These are phyloP conservation scores for Apophysomyces elegans DNA, from an alignment of 371 early-diverging fungal species.

Conservation along the genomic window DNA sequence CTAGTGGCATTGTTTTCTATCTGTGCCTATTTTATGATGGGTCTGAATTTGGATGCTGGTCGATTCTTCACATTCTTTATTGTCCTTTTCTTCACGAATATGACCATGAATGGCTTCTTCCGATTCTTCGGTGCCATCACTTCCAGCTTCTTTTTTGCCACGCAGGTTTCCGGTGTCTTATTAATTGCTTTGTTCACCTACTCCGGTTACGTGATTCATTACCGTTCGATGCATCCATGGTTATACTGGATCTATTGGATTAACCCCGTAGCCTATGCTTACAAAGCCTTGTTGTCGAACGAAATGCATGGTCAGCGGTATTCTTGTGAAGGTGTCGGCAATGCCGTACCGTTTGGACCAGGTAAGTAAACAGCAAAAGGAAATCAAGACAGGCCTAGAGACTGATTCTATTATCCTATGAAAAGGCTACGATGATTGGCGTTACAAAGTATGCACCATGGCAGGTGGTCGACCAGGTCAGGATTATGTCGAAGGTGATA, in stretches of 20 bases:
- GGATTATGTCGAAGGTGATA: conserved; percentile 51
- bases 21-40: conserved; percentile 48
- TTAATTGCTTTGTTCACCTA: conserved; percentile 54
- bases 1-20: conserved; percentile 48
- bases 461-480: conserved; percentile 54
- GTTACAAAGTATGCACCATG: conserved; percentile 58
- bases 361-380: conserved; percentile 2
- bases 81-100: conserved; percentile 30
- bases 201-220: conserved; percentile 47
- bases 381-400: too few relatives aligned
- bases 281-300: conserved; percentile 63
- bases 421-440: conserved; percentile 38
- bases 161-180: conserved; percentile 46
- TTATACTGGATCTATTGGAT: conserved; percentile 62
- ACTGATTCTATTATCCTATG: too few relatives aligned
- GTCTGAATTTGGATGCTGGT: conserved; percentile 44
- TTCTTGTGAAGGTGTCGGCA: conserved; percentile 47
- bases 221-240: conserved; percentile 53
- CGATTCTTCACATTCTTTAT: conserved; percentile 47
- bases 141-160: conserved; percentile 47
- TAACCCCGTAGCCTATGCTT: conserved; percentile 69
- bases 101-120: conserved; percentile 51
- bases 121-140: conserved; percentile 51
- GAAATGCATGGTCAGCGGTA: conserved; percentile 57
- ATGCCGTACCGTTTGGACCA: conserved; percentile 46